Conservation (phyloP, 352 stramenopile species). For the Plasmopara halstedii region DNA sequence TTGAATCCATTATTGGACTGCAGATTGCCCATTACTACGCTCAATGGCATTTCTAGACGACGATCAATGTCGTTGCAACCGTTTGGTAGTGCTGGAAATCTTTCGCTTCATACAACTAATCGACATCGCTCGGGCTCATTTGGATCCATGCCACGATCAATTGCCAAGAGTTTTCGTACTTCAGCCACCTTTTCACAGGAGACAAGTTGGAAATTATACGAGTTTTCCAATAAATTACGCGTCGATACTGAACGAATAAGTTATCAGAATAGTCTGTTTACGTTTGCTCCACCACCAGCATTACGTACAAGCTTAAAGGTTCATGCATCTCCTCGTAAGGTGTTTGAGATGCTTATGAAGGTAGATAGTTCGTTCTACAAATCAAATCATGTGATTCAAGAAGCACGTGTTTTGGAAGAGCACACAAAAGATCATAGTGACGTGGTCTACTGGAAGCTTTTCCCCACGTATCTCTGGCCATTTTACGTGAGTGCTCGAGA, state of each 20-base stretch:
- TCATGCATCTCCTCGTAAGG: constrained; percentile 46
- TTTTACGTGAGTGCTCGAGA: constrained; percentile 60
- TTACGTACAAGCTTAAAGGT: constrained; percentile 71
- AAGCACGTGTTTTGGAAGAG: constrained; percentile 52
- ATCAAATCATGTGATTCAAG: constrained; percentile 68
- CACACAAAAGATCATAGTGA: constrained; percentile 67
- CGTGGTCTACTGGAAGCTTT: constrained; percentile 71
- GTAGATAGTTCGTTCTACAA: constrained; percentile 64
- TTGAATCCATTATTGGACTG: too few species aligned
- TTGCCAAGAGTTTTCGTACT: constrained; percentile 69
- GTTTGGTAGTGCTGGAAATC: neutral
- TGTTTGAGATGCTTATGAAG: constrained; percentile 76
- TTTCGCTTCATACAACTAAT: neutral
- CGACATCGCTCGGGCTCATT: constrained; percentile 44
- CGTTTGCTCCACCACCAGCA: constrained; percentile 35
- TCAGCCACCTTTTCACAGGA: constrained; percentile 75
- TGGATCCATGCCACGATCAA: constrained; percentile 63
- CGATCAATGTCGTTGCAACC: constrained; percentile 2
- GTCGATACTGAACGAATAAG: constrained; percentile 55
- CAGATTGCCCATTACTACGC: too few species aligned
- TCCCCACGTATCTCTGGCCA: constrained; percentile 64
- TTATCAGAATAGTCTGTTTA: constrained; percentile 31
- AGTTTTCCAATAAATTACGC: constrained; percentile 62
- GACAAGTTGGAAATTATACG: constrained; percentile 66
- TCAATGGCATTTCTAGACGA: too few species aligned